Percentiles rank a stretch among this genome's conserved stretches.
Evolutionary conservation across 2,329 filamentous ascomycete genomes (phyloP).

Genomic region (Xylariaceae sp.): DNA sequence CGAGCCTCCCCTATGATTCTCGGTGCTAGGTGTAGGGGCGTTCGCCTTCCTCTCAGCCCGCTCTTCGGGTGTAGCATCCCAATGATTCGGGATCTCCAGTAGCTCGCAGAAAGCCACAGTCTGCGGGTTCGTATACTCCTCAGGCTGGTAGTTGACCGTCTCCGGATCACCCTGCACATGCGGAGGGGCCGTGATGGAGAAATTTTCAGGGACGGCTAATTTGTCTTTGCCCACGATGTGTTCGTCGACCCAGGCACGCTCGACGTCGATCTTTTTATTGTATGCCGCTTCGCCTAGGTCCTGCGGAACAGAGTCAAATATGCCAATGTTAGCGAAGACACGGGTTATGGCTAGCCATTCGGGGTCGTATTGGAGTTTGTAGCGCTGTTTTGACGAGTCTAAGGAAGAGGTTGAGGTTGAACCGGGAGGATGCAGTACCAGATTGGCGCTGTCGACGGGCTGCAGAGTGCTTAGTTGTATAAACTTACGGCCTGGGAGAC

Average conservation of each 20-base stretch:
- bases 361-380: slow-evolving; percentile 73
- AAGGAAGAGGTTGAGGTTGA: background rate
- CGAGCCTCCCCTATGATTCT: slow-evolving; percentile 24
- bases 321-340: slow-evolving; percentile 68
- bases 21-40: slow-evolving; percentile 47
- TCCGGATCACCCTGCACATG: slow-evolving; percentile 57
- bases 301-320: slow-evolving; percentile 48
- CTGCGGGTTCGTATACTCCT: slow-evolving; percentile 84
- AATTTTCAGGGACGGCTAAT: slow-evolving; percentile 73
- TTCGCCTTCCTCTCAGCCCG: slow-evolving; percentile 52
- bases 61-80: slow-evolving; percentile 69
- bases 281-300: slow-evolving; percentile 70
- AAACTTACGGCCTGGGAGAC: slow-evolving; percentile 73
- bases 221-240: slow-evolving; percentile 61
- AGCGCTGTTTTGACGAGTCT: slow-evolving; percentile 38
- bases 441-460: slow-evolving; percentile 38
- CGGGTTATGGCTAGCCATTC: slow-evolving; percentile 96
- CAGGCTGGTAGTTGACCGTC: slow-evolving; percentile 58
- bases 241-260: slow-evolving; percentile 76
- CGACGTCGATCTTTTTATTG: slow-evolving; percentile 60
- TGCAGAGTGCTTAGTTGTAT: slow-evolving; percentile 70
- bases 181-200: slow-evolving; percentile 68
- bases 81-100: slow-evolving; percentile 72
- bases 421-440: slow-evolving; percentile 18
- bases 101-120: slow-evolving; percentile 78